Evolutionary conservation across 257 asterid genomes (phyloP).

Genomic region (Coffea eugenioides): DNA sequence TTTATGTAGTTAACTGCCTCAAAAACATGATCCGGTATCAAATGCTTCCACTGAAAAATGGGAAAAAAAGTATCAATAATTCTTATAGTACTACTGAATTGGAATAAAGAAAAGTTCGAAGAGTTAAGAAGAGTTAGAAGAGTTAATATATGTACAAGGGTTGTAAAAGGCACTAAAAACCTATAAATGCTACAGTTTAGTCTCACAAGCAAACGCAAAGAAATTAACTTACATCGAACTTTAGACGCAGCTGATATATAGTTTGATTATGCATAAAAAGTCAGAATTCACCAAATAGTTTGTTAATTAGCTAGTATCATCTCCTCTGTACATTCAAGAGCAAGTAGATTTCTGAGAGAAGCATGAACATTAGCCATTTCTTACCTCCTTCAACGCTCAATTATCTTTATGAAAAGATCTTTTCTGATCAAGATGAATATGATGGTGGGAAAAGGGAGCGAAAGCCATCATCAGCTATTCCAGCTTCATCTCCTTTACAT

Average conservation of each 20-base stretch:
- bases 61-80: not conserved
- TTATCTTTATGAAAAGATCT: no score
- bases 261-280: not conserved
- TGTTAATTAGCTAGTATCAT: not conserved
- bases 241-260: not conserved
- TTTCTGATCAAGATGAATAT: no score
- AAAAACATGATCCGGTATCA: constrained; percentile 43
- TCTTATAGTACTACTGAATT: not conserved
- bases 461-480: no score
- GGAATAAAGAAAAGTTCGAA: not conserved
- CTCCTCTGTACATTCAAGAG: constrained; percentile 39
- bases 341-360: constrained; percentile 38
- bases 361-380: no score
- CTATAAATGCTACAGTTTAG: not conserved
- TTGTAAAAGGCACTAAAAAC: no score
- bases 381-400: no score
- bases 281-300: not conserved
- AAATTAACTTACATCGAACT: no score
- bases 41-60: constrained; percentile 43
- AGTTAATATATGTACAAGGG: not conserved
- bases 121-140: not conserved
- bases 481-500: constrained; percentile 27
- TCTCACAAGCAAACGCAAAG: not conserved
- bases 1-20: constrained; percentile 41
- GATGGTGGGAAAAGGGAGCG: no score